phyloP scores from a whole-genome alignment of 2,329 filamentous ascomycete genomes.

The Cryoendolithus antarcticus region DNA sequence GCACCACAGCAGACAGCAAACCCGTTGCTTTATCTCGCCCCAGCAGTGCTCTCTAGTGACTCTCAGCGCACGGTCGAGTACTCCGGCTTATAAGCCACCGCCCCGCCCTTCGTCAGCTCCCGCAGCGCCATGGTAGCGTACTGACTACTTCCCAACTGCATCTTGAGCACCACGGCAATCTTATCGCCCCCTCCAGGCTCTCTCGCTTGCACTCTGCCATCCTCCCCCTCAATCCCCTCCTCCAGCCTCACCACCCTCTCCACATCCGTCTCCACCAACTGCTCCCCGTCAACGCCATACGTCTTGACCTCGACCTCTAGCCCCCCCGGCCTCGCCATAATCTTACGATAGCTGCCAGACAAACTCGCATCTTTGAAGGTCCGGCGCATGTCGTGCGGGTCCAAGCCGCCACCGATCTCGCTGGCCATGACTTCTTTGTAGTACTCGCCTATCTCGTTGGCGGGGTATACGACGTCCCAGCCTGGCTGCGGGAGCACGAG shows the following conservation, averaged over 20 bases:
- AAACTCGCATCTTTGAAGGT: conserved; percentile 78
- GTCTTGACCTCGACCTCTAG: conserved; percentile 56
- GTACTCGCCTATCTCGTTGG: conserved; percentile 70
- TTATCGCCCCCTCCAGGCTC: conserved; percentile 28
- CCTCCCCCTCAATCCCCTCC: conserved; percentile 6
- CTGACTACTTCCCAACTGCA: conserved; percentile 66
- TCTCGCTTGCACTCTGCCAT: conserved; percentile 5
- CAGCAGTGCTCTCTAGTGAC: too few relatives aligned
- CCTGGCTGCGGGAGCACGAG: conserved; percentile 86
- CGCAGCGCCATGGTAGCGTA: conserved; percentile 76
- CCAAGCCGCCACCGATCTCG: conserved; percentile 61
- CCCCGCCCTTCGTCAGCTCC: conserved; percentile 61
- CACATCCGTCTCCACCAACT: conserved; percentile 80
- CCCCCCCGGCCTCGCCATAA: conserved; percentile 57
- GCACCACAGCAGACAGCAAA: too few relatives aligned
- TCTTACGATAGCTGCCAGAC: conserved; percentile 75
- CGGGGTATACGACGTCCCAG: conserved; percentile 76
- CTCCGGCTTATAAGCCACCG: conserved; percentile 51
- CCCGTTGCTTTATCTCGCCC: too few relatives aligned
- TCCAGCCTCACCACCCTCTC: conserved; percentile 42
- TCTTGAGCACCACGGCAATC: conserved; percentile 57
- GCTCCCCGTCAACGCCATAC: conserved; percentile 57
- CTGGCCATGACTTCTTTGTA: conserved; percentile 80
- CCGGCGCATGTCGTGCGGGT: conserved; percentile 78
- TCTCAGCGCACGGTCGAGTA: conserved; percentile 31